Percentiles rank a stretch among this genome's conserved stretches.
These are phyloP conservation scores for Mycena latifolia DNA, from an alignment of 768 basidiomycete genomes.

Conservation along the genomic window DNA sequence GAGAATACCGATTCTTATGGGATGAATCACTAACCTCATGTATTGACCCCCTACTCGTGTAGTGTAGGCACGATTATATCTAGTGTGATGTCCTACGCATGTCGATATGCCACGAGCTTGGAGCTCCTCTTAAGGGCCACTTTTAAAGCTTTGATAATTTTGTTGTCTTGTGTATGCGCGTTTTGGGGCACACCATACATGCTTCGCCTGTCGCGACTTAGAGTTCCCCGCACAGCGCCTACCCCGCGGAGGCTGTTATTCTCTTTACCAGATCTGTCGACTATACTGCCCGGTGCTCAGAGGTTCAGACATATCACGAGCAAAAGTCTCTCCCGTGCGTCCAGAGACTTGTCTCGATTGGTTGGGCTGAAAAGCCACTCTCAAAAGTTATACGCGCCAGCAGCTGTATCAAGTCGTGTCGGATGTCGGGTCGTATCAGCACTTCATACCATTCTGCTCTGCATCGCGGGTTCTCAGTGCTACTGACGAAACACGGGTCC, in stretches of 20 bases:
- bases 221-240: constrained; percentile 14
- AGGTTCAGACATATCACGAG: constrained; percentile 80
- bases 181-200: background rate
- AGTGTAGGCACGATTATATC: constrained; percentile 14
- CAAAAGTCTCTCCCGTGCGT: constrained; percentile 91
- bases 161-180: constrained; percentile 1
- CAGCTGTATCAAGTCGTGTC: constrained; percentile 91
- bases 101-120: no score
- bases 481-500: constrained; percentile 43
- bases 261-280: constrained; percentile 63
- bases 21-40: constrained; percentile 44
- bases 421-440: constrained; percentile 87
- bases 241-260: constrained; percentile 54
- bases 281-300: constrained; percentile 57
- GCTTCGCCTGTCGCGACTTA: constrained; percentile 29
- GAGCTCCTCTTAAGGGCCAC: no score
- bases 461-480: constrained; percentile 71
- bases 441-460: constrained; percentile 92
- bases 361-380: constrained; percentile 23
- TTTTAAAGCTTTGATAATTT: no score
- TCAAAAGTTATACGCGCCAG: constrained; percentile 75
- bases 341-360: constrained; percentile 24
- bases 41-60: constrained; percentile 7
- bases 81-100: background rate
- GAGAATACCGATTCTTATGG: constrained; percentile 66